These are phyloP conservation scores for Penicillium sp. DNA, from an alignment of 2,329 filamentous ascomycete genomes.

Conservation along the genomic window DNA sequence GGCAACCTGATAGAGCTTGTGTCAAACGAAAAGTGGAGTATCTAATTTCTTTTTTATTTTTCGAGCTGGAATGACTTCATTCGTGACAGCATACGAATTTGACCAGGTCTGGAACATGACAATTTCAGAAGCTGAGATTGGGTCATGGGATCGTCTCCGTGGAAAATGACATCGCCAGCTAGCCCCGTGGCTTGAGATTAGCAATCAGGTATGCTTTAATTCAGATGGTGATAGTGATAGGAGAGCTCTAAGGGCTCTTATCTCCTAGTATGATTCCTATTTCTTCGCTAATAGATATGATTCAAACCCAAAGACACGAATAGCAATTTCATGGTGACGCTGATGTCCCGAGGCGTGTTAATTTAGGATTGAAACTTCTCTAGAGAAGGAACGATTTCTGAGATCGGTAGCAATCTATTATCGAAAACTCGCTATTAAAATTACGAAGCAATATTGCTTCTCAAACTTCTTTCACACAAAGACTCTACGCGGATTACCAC, in stretches of 20 bases:
- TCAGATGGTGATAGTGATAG: neutral
- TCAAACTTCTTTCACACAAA: too few species aligned
- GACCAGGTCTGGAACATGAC: neutral
- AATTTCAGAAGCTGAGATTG: neutral
- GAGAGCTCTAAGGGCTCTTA: neutral
- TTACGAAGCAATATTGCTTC: too few species aligned
- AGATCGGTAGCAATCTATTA: too few species aligned
- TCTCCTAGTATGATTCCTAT: neutral
- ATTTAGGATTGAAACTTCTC: too few species aligned
- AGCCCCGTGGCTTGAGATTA: neutral
- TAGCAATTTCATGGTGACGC: too few species aligned
- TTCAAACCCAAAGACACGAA: too few species aligned
- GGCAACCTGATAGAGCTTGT: neutral
- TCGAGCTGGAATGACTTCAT: neutral
- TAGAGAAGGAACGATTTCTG: too few species aligned
- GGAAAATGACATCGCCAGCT: neutral
- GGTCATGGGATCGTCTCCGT: neutral
- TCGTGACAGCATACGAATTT: neutral
- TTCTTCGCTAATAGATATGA: neutral
- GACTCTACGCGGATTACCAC: too few species aligned
- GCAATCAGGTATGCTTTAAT: neutral
- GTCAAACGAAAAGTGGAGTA: neutral
- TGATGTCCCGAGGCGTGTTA: too few species aligned
- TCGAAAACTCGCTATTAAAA: too few species aligned
- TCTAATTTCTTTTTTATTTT: neutral